Percentiles rank a stretch among this genome's conserved stretches.
phyloP scores from a whole-genome alignment of 768 basidiomycete genomes.

The Tylopilus balloui region DNA sequence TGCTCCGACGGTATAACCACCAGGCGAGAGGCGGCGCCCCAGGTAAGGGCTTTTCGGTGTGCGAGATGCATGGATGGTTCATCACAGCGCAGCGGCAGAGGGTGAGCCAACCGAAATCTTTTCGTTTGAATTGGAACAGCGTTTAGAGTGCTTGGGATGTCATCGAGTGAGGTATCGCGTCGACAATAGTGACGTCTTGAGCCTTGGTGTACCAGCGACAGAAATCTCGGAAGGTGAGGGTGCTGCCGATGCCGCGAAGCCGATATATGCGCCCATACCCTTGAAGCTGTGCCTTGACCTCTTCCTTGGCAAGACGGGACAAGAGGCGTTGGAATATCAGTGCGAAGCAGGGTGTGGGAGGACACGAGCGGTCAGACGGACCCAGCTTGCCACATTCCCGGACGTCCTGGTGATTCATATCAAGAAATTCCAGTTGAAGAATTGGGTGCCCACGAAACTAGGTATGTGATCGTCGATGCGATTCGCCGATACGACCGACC shows the following conservation, averaged over 20 bases:
- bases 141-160: constrained; percentile 78
- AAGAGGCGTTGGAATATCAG: constrained; percentile 71
- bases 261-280: constrained; percentile 55
- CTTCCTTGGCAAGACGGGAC: constrained; percentile 40
- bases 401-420: constrained; percentile 85
- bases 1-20: constrained; percentile 62
- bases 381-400: constrained; percentile 82
- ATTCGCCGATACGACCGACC: background rate
- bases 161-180: constrained; percentile 76
- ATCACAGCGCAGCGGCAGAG: background rate
- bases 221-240: constrained; percentile 24
- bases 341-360: constrained; percentile 71
- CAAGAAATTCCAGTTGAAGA: constrained; percentile 90
- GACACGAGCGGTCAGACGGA: constrained; percentile 66
- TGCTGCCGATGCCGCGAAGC: constrained; percentile 35
- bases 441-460: constrained; percentile 95
- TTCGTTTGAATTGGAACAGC: constrained; percentile 80
- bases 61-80: background rate
- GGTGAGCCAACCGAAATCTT: constrained; percentile 74
- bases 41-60: constrained; percentile 16
- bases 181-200: constrained; percentile 73
- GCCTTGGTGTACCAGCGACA: constrained; percentile 70
- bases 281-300: constrained; percentile 59
- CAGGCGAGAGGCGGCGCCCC: constrained; percentile 39
- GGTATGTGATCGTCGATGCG: constrained; percentile 45